phyloP scores from a whole-genome alignment of 2,329 filamentous ascomycete genomes.

The Colletotrichum brevisporum region DNA sequence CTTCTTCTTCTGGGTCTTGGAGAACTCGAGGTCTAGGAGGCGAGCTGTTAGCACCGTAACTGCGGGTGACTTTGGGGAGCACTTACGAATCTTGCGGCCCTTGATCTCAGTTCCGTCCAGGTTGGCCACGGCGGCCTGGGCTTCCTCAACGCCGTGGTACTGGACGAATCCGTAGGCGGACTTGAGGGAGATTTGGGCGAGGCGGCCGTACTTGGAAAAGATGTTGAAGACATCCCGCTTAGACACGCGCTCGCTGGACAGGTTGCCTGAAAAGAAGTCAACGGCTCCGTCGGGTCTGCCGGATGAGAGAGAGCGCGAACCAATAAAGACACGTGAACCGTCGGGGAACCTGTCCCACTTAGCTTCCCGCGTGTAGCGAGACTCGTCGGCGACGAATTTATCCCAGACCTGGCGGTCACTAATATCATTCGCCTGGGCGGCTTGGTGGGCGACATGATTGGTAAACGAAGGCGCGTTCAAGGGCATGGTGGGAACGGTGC shows the following conservation, averaged over 20 bases:
- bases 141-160: conserved; percentile 84
- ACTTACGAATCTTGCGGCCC: conserved; percentile 94
- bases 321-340: conserved; percentile 85
- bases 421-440: conserved; percentile 52
- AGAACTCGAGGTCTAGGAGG: conserved; percentile 84
- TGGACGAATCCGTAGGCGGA: conserved; percentile 98
- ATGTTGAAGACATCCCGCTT: conserved; percentile 95
- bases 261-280: conserved; percentile 74
- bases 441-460: conserved; percentile 47
- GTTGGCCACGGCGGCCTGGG: conserved; percentile 78
- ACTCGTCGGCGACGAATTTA: conserved; percentile 79
- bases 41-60: conserved; percentile 17
- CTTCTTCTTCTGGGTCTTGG: conserved; percentile 86
- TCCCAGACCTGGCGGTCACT: conserved; percentile 77
- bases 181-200: conserved; percentile 97
- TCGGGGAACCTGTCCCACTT: conserved; percentile 86
- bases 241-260: conserved; percentile 92
- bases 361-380: conserved; percentile 81
- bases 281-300: conserved; percentile 42
- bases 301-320: conserved; percentile 62
- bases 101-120: conserved; percentile 87
- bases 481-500: conserved; percentile 47
- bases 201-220: conserved; percentile 86
- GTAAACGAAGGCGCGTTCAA: conserved; percentile 51
- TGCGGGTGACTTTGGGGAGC: background rate